Percentiles rank a stretch among this genome's conserved stretches.
These are phyloP conservation scores for Rhodotorula diobovata DNA, from an alignment of 768 basidiomycete genomes.

Conservation along the genomic window DNA sequence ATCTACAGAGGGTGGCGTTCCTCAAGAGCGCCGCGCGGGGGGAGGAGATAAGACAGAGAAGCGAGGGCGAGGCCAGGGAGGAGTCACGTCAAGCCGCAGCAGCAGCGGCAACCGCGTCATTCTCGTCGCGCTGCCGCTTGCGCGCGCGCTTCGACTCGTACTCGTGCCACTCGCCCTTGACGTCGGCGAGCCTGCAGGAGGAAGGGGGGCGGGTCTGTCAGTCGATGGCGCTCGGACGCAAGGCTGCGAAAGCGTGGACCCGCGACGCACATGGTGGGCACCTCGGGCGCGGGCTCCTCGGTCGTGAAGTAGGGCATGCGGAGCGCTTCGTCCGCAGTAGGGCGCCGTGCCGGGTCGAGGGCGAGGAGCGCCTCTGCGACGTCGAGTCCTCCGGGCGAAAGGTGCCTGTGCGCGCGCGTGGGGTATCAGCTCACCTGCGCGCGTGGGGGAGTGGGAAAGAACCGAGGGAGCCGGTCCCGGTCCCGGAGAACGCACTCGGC, in stretches of 20 bases:
- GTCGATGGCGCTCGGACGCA: no score
- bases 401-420: constrained; percentile 61
- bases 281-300: constrained; percentile 68
- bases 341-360: constrained; percentile 72
- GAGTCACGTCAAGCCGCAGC: neutral
- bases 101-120: neutral
- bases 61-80: neutral
- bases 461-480: no score
- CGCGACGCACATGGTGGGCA: constrained; percentile 66
- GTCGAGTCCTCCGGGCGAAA: constrained; percentile 80
- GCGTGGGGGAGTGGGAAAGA: no score
- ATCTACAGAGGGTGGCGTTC: no score
- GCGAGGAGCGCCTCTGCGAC: constrained; percentile 74
- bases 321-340: constrained; percentile 74
- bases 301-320: constrained; percentile 74
- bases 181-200: constrained; percentile 59
- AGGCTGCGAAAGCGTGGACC: no score
- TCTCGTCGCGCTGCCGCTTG: constrained; percentile 48
- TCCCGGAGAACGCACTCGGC: constrained; percentile 57
- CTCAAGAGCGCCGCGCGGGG: no score
- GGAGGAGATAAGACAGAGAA: neutral
- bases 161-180: constrained; percentile 98
- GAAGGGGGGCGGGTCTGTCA: neutral
- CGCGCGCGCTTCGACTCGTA: constrained; percentile 71
- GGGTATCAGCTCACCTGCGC: no score